A percentile compares a stretch with the other conserved stretches of the same genome.
Conservation (phyloP, 2,329 filamentous ascomycete genomes). For the Aspergillus pseudonomiae region DNA sequence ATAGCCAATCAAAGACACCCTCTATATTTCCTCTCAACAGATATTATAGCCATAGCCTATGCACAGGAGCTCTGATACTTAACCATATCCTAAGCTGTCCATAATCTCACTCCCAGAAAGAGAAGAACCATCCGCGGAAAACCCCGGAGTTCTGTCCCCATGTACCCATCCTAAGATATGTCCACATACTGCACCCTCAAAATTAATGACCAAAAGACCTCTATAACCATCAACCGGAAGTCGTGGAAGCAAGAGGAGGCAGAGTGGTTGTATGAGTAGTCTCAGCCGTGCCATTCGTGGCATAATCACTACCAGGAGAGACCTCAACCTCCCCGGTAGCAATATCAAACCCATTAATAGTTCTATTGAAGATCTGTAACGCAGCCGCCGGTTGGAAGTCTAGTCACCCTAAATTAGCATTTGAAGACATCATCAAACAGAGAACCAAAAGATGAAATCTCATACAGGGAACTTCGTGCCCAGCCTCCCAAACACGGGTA, state of each 20-base stretch:
- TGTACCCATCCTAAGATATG: background rate
- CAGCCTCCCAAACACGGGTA: constrained; percentile 68
- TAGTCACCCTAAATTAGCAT: background rate
- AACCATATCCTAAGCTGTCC: no score
- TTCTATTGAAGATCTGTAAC: constrained; percentile 63
- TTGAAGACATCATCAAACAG: background rate
- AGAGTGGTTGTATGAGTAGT: constrained; percentile 47
- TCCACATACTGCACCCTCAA: background rate
- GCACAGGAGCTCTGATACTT: no score
- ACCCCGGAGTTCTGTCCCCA: background rate
- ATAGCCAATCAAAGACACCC: no score
- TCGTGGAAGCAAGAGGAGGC: background rate
- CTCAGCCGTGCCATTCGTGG: constrained; percentile 43
- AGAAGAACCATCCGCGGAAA: no score
- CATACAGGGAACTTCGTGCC: constrained; percentile 60
- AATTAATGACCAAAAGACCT: background rate
- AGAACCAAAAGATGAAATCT: background rate
- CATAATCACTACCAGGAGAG: constrained; percentile 32
- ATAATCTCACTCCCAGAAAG: no score
- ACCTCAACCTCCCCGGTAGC: constrained; percentile 52
- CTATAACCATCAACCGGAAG: background rate
- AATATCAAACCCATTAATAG: constrained; percentile 59
- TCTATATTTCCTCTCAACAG: no score
- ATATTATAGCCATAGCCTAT: no score
- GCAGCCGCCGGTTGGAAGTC: constrained; percentile 60